phyloP scores from a whole-genome alignment of 2,329 filamentous ascomycete species.

The Beauveria medogensis region DNA sequence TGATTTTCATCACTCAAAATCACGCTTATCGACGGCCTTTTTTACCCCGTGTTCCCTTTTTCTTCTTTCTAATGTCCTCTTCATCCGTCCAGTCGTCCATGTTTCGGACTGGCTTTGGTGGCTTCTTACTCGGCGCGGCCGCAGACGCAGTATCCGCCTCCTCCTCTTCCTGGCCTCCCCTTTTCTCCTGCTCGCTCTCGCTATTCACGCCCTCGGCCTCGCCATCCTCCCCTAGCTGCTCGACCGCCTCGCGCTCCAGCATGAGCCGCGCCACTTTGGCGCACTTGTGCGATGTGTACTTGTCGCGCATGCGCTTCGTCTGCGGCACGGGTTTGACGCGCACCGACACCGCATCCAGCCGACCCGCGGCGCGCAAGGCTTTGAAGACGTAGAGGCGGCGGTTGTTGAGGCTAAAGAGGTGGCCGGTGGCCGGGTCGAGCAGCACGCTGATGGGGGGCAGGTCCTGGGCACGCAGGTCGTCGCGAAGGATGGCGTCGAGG shows the following conservation, averaged over 20 bases:
- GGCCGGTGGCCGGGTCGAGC: constrained; percentile 8
- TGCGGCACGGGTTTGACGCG: constrained; percentile 9
- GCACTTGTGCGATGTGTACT: constrained; percentile 10
- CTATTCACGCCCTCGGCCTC: not conserved
- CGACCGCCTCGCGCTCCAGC: constrained; percentile 6
- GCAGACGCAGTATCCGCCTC: not conserved
- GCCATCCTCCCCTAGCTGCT: not conserved
- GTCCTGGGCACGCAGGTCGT: not conserved
- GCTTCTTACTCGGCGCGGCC: not conserved
- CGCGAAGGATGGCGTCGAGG: constrained; percentile 4
- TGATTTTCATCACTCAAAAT: not conserved
- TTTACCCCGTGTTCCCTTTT: constrained; percentile 1
- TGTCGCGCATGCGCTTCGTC: constrained; percentile 12
- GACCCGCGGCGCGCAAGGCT: constrained; percentile 1
- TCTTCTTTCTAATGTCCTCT: constrained; percentile 4
- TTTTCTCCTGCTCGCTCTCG: not conserved
- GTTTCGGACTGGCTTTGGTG: not conserved
- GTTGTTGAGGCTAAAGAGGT: constrained; percentile 13
- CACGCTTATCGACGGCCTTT: not conserved
- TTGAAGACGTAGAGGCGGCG: constrained; percentile 13
- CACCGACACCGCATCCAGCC: not conserved
- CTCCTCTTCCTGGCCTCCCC: not conserved
- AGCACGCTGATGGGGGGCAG: constrained; percentile 12
- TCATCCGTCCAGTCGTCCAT: constrained; percentile 9
- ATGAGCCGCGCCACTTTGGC: constrained; percentile 10